Base-by-base conservation (phyloP, 495 filamentous ascomycete species). In the Aspergillus mulundensis region DNA sequence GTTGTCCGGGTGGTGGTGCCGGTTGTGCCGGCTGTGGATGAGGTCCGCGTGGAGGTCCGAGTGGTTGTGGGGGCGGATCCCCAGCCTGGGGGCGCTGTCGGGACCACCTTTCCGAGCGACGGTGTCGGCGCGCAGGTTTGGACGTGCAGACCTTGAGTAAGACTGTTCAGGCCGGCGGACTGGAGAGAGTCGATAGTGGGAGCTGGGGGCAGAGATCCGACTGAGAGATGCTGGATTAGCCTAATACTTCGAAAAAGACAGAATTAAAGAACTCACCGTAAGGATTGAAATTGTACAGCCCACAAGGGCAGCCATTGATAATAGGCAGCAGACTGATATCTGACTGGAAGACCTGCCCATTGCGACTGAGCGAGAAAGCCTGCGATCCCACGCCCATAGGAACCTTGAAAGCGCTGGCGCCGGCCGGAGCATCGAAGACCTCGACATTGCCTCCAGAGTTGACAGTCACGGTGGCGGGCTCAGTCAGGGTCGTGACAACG, bases 281-380 rank as follows among this genome's bases (percentile, higher is more conserved):
- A n/a, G 81, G 77, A 56, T 86, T 86, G 68, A 81, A 85, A 61
- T 85, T 86, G 67, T 85, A 85, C 53, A 86, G 76, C 7, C 82
- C 83, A 52, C 80, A 84, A 19, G 72, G 61, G 61, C 82, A 85
- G 0, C 60, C 60, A 44, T 77, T 66, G 3, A 66, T 67, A 50
- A 86, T 73, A 20, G 82, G 71, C 64, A 76, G 77, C 44, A 79
- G 60, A 43, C 81, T 81, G 5, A 72, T 78, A 6, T 76, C 82
- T 14, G 69, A 73, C 20, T 84, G 57, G 1, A 85, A 67, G 1
- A 67, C 70, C 51, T 70, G 38, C 0, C 72, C 74, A 41, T 64
- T 66, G 5, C 83, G 72, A 6, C 60, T 69, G 25, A 85, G 66
- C 2, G 71, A 65, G 57, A 85, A 86, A 2, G 55, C 69, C 62